These are phyloP conservation scores for Sugiyamaella grinbergsii DNA, from an alignment of 1,139 yeast genomes.

Conservation along the genomic window DNA sequence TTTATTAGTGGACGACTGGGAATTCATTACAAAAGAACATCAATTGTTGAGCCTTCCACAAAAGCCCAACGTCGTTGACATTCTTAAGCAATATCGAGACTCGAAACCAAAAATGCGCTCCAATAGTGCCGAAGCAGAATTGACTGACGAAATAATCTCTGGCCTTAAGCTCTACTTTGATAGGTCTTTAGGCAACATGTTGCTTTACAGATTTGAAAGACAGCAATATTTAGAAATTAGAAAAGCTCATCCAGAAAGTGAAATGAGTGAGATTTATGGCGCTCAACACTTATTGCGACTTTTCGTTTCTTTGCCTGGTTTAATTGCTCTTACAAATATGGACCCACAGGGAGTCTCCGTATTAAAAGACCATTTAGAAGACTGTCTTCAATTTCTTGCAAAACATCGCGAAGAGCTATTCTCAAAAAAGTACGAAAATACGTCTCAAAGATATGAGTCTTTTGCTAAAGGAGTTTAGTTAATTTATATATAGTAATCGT, in stretches of 20 bases:
- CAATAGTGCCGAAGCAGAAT: slow-evolving; percentile 52
- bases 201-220: slow-evolving; percentile 82
- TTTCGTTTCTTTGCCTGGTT: slow-evolving; percentile 75
- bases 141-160: slow-evolving; percentile 63
- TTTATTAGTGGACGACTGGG: slow-evolving; percentile 90
- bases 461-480: slow-evolving; percentile 41
- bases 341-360: slow-evolving; percentile 70
- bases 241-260: slow-evolving; percentile 44
- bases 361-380: slow-evolving; percentile 57
- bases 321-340: slow-evolving; percentile 77
- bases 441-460: slow-evolving; percentile 66
- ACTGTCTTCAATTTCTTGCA: slow-evolving; percentile 53
- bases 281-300: slow-evolving; percentile 73
- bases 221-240: slow-evolving; percentile 69
- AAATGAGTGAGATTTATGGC: slow-evolving; percentile 63
- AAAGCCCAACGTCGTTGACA: slow-evolving; percentile 51
- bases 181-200: slow-evolving; percentile 65
- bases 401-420: slow-evolving; percentile 53
- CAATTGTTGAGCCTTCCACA: slow-evolving; percentile 67
- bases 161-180: slow-evolving; percentile 82
- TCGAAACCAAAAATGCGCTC: slow-evolving; percentile 32
- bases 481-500: slow-evolving; percentile 5
- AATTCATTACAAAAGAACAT: slow-evolving; percentile 76
- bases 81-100: slow-evolving; percentile 53
- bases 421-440: slow-evolving; percentile 51